Conservation (phyloP, 495 filamentous ascomycete species). For the Lophiotrema nucula region DNA sequence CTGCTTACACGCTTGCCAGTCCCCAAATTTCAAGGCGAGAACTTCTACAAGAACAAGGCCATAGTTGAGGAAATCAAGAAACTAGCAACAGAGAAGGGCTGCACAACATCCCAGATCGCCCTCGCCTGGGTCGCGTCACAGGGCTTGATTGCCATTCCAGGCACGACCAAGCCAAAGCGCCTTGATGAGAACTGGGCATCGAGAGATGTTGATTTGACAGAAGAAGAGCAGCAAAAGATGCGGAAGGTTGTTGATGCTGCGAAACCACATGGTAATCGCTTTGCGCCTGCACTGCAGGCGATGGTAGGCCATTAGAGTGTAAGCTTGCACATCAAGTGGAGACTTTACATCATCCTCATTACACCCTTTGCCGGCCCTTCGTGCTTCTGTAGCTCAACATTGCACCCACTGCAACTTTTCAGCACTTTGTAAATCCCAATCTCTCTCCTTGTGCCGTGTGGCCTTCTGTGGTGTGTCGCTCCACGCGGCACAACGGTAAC, state of each 20-base stretch:
- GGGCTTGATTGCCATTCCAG: constrained; percentile 50
- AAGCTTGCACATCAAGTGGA: too few species aligned
- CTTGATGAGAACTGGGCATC: constrained; percentile 44
- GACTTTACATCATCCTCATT: too few species aligned
- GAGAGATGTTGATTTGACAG: constrained; percentile 24
- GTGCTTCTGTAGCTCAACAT: too few species aligned
- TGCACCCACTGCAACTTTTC: too few species aligned
- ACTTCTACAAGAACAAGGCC: constrained; percentile 50
- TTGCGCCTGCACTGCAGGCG: constrained; percentile 39
- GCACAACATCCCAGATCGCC: constrained; percentile 41
- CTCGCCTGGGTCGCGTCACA: constrained; percentile 51
- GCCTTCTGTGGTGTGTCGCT: too few species aligned
- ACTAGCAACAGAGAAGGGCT: constrained; percentile 44
- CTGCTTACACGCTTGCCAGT: constrained; percentile 35
- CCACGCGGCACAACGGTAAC: too few species aligned
- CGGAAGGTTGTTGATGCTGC: constrained; percentile 44
- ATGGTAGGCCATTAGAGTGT: constrained; percentile 42
- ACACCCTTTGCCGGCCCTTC: too few species aligned
- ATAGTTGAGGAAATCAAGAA: constrained; percentile 50
- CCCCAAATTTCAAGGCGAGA: constrained; percentile 53
- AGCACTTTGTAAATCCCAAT: too few species aligned
- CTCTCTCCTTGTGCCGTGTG: too few species aligned
- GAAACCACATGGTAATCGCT: constrained; percentile 45
- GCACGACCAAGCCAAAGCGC: constrained; percentile 48
- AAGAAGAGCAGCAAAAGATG: constrained; percentile 44